Base-by-base conservation (phyloP, 176 grass and related monocot species). In the Oropetium thomaeum region DNA sequence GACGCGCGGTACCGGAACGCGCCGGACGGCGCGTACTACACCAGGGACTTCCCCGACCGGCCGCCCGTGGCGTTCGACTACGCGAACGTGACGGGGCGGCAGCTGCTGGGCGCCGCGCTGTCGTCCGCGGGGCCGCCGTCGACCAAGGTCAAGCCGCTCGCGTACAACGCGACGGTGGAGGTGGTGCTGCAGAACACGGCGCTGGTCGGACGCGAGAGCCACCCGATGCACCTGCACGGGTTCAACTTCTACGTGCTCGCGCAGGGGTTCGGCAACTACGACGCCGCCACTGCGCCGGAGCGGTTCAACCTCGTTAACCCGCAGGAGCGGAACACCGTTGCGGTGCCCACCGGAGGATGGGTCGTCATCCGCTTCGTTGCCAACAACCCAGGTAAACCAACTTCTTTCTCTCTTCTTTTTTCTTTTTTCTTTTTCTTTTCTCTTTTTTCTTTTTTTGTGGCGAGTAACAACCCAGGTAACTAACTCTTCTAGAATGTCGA, bases 181-280 rank as follows among this genome's bases (percentile, higher is more conserved):
- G 69, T 89, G 62, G 92, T 96, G 82, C 67, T 96, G 62, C 92
- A 96, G 85, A 79, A 89, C 82, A 96, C 88, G 14, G 67, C 86
- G 41, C 22, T 91, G 28, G 27, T 96, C 5, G 69, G 72, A 8
- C 66, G 39, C 49, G 92, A 96, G 77, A 92, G 65, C 85, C 93
- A 97, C 75, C 93, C 93, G 10, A 42, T 97, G 57, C 93, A 97
- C 68, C 65, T 96, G 54, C 92, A 96, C 12, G 88, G 83, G 5
- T 84, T 79, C 74, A 89, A 96, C 72, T 96, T 96, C 73, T 91
- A 70, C 39, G 65, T 91, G 13, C 27, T 96, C 3, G 92, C 92
- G 1, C 92, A 96, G 31, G 88, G 92, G 26, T 90, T 91, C 13
- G 92, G 92, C 15, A 96, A 96, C 58, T 96, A 15, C 10, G 32